These are phyloP conservation scores for Citrus hindsii DNA, from an alignment of 345 rosid species.

Conservation along the genomic window DNA sequence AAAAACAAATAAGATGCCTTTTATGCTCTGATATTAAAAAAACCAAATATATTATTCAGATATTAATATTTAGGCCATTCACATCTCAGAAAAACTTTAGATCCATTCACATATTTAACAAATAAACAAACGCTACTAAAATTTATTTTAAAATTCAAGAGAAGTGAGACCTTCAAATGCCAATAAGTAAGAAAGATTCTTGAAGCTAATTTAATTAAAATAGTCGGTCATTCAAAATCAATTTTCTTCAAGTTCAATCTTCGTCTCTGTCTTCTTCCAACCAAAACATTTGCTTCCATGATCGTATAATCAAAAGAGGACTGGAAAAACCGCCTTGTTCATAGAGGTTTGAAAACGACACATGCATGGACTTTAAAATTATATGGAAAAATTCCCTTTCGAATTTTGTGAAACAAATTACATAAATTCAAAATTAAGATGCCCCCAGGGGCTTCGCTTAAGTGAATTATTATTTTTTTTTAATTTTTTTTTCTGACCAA, in stretches of 20 bases:
- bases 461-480: too few species aligned
- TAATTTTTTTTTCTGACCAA: too few species aligned
- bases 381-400: background rate
- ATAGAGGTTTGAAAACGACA: background rate
- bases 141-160: background rate
- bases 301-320: background rate
- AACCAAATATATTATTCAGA: too few species aligned
- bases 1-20: too few species aligned
- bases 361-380: background rate
- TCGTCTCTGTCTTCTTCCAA: background rate
- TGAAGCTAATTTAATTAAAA: background rate
- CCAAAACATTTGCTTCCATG: background rate
- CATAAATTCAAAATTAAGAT: too few species aligned
- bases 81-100: accelerated
- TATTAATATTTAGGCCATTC: too few species aligned
- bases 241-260: background rate
- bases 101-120: too few species aligned
- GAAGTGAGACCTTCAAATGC: background rate
- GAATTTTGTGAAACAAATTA: too few species aligned
- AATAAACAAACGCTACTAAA: too few species aligned
- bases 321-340: background rate
- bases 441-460: too few species aligned
- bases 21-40: too few species aligned
- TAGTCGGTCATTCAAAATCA: background rate
- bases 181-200: too few species aligned